Conservation (phyloP, 2,329 filamentous ascomycete species). For the Curvularia eragrostidis region DNA sequence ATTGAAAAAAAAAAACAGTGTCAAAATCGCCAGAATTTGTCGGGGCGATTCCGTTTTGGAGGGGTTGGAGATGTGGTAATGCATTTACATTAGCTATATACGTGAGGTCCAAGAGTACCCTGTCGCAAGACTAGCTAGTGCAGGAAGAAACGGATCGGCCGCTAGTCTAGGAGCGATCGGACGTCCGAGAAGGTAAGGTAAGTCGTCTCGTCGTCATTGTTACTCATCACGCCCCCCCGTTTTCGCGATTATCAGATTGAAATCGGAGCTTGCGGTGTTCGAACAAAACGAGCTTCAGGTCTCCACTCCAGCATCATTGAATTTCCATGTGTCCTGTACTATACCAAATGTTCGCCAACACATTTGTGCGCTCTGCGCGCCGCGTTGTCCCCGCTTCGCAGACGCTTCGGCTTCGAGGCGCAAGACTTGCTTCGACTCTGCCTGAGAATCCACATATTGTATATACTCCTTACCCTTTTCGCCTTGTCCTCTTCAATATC, state of each 20-base stretch:
- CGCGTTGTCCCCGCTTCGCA: constrained; percentile 17
- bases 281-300: background rate
- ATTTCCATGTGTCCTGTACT: constrained; percentile 19
- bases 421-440: constrained; percentile 49
- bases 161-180: constrained; percentile 11
- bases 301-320: background rate
- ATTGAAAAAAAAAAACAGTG: constrained; percentile 1
- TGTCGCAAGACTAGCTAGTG: background rate
- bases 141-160: constrained; percentile 13
- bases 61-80: background rate
- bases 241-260: constrained; percentile 7
- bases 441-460: constrained; percentile 54
- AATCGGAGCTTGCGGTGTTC: background rate
- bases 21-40: background rate
- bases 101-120: background rate
- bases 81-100: background rate
- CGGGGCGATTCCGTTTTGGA: background rate
- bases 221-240: constrained; percentile 5
- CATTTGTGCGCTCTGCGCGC: constrained; percentile 29
- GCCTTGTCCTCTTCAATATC: background rate
- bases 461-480: constrained; percentile 1
- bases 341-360: constrained; percentile 31
- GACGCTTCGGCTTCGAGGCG: constrained; percentile 31
- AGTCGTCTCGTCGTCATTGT: constrained; percentile 24
- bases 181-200: background rate